Evolutionary conservation across 495 filamentous ascomycete genomes (phyloP), one percentile per base, ranked within the genome.

Genomic region (Elasticomyces elasticus): DNA sequence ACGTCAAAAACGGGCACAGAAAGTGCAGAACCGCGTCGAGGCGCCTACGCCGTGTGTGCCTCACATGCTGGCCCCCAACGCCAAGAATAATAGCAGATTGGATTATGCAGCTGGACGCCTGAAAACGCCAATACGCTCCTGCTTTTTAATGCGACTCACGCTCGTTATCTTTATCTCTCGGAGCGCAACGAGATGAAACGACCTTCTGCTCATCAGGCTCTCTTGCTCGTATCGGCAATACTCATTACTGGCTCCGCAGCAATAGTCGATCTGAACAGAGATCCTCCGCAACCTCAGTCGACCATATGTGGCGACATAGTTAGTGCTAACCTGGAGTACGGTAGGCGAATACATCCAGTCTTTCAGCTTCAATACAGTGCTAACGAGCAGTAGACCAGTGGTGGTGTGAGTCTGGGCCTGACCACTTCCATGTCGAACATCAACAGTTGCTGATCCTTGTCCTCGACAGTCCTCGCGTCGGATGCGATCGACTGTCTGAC

Each of bases 401-500:
- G n/a, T n/a, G n/a, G n/a, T n/a, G n/a, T n/a, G 41, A 44, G 11
- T 11, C 11, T 44, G 41, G 41, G 10, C 10, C 11, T 10, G 41
- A 11, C 41, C 9, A 11, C 20, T 22, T 44, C 20, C 9, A 44
- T 44, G 31, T n/a, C 31, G 31, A n/a, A 51, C 30, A 6, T 41
- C 49, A 33, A 51, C 38, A 41, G 15, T 41, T n/a, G 31, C 38
- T 37, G 31, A n/a, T n/a, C n/a, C n/a, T n/a, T n/a, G n/a, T n/a
- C n/a, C n/a, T n/a, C n/a, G n/a, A n/a, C n/a, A n/a, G n/a, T 56
- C 26, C 30, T 23, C 17, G 48, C 48, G 35, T 51, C 30, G 13
- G 48, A 51, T 43, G 77, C 70, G 3, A 73, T 73, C 58, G 62
- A 71, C 30, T 83, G 79, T 57, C 66, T 83, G n/a, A 67, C 62